Conservation (phyloP, 2,329 filamentous ascomycete genomes). For the Emergomyces africanus region DNA sequence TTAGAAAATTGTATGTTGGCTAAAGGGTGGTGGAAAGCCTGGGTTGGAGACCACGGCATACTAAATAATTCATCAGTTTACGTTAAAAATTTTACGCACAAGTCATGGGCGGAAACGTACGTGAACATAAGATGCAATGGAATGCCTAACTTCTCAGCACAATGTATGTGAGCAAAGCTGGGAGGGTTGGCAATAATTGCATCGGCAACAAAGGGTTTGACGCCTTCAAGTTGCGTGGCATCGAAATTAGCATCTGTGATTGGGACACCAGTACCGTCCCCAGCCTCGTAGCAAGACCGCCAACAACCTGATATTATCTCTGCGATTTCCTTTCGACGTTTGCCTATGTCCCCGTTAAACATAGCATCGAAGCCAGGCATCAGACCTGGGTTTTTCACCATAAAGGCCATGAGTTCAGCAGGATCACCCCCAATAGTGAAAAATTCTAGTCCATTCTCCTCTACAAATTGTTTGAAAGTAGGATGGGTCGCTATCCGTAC, state of each 20-base stretch:
- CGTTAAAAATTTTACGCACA: background rate
- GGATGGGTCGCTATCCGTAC: slow-evolving; percentile 62
- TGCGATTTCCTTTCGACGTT: slow-evolving; percentile 59
- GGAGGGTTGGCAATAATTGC: slow-evolving; percentile 80
- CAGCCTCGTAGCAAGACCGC: slow-evolving; percentile 71
- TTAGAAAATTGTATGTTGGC: slow-evolving; percentile 69
- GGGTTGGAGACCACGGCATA: slow-evolving; percentile 84
- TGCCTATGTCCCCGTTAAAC: slow-evolving; percentile 62
- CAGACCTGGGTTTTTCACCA: slow-evolving; percentile 78
- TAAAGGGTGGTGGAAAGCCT: slow-evolving; percentile 73
- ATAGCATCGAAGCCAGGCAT: slow-evolving; percentile 72
- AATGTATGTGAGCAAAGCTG: slow-evolving; percentile 65
- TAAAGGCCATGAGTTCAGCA: slow-evolving; percentile 69
- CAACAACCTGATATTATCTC: slow-evolving; percentile 76
- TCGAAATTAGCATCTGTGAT: slow-evolving; percentile 42
- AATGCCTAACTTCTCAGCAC: slow-evolving; percentile 64
- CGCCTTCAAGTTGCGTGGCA: slow-evolving; percentile 28
- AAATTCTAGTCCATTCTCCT: slow-evolving; percentile 60
- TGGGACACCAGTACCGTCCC: slow-evolving; percentile 48
- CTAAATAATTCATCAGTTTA: slow-evolving; percentile 24
- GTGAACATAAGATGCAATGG: slow-evolving; percentile 85
- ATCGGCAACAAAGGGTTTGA: slow-evolving; percentile 67
- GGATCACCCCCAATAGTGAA: slow-evolving; percentile 67
- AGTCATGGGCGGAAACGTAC: slow-evolving; percentile 31
- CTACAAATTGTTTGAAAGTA: slow-evolving; percentile 55